Evolutionary conservation across 2,329 filamentous ascomycete genomes (phyloP).

Genomic region (Colletotrichum sp.): DNA sequence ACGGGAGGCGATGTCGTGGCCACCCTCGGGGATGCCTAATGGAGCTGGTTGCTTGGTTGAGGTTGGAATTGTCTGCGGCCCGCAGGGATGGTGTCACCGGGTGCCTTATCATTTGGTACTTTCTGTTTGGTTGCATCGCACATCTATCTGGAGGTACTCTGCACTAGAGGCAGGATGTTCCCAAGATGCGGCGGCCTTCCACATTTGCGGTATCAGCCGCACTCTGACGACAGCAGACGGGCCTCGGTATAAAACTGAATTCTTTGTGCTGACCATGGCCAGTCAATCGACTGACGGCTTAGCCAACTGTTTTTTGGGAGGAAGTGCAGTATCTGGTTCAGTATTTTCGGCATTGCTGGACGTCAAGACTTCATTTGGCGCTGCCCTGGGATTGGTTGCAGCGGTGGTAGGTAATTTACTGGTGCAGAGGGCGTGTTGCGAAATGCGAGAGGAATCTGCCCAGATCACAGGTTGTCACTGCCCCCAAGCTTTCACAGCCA

Average conservation of each 20-base stretch:
- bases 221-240: conserved; percentile 10
- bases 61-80: conserved; percentile 18
- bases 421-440: not conserved
- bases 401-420: not conserved
- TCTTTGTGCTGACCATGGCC: not conserved
- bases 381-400: not conserved
- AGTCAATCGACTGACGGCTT: not conserved
- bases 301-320: not conserved
- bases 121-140: fast-evolving
- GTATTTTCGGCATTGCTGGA: not conserved
- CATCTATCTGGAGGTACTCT: not conserved
- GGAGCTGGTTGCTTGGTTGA: conserved; percentile 6
- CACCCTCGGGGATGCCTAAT: not conserved
- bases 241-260: not conserved
- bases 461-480: not conserved
- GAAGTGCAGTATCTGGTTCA: not conserved
- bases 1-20: conserved; percentile 4
- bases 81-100: conserved; percentile 13
- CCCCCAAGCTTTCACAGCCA: conserved; percentile 15
- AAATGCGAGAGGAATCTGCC: not conserved
- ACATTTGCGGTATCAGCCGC: conserved; percentile 17
- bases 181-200: conserved; percentile 16
- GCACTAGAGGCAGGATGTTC: not conserved
- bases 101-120: not conserved
- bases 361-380: not conserved